These are phyloP conservation scores for Stellera chamaejasme DNA, from an alignment of 345 rosid genomes.

Conservation along the genomic window DNA sequence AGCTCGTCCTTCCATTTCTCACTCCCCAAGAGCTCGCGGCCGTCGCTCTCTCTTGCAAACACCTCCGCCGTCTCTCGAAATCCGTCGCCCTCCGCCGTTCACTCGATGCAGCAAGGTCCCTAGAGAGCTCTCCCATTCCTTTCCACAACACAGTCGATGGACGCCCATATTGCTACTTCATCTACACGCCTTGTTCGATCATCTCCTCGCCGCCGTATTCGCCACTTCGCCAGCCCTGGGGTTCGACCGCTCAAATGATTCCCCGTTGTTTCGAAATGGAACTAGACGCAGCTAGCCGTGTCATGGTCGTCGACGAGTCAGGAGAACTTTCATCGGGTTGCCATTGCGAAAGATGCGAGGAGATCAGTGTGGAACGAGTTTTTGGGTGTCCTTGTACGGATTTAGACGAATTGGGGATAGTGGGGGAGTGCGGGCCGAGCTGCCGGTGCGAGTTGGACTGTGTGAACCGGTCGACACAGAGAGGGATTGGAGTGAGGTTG, in stretches of 20 bases:
- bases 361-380: conserved; percentile 15
- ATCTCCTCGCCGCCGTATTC: conserved; percentile 28
- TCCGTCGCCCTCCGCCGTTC: conserved; percentile 41
- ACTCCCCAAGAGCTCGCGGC: conserved; percentile 49
- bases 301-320: conserved; percentile 19
- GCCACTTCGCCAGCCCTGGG: conserved; percentile 54
- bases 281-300: not conserved
- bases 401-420: conserved; percentile 24
- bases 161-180: conserved; percentile 48
- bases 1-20: conserved; percentile 62
- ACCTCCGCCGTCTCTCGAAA: conserved; percentile 29
- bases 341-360: conserved; percentile 42
- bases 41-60: conserved; percentile 45
- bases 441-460: conserved; percentile 59
- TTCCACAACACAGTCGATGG: conserved; percentile 38
- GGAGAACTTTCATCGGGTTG: conserved; percentile 27
- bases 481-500: conserved; percentile 48
- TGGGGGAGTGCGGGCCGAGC: conserved; percentile 59
- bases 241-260: conserved; percentile 9
- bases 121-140: conserved; percentile 46
- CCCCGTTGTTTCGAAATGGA: not conserved
- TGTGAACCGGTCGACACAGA: conserved; percentile 50
- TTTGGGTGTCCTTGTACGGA: conserved; percentile 29
- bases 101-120: conserved; percentile 54
- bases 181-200: conserved; percentile 52